A percentile compares a stretch with the other conserved stretches of the same genome.
Conservation (phyloP, 2,329 filamentous ascomycete species). For the Aspergillus melleus region DNA sequence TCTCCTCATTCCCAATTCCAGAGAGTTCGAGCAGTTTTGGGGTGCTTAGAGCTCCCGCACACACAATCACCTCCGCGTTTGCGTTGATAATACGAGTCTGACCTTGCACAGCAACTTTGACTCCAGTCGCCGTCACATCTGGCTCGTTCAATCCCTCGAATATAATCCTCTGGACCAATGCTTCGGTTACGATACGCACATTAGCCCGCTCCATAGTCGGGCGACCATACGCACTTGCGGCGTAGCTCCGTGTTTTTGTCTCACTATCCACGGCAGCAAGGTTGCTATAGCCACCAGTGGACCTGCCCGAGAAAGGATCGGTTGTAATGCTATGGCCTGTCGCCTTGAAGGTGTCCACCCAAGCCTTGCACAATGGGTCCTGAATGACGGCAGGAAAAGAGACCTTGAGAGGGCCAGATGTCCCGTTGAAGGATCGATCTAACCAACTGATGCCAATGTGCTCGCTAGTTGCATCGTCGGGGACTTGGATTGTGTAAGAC, state of each 20-base stretch:
- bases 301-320: conserved; percentile 10
- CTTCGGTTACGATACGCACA: conserved; percentile 13
- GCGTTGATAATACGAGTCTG: conserved; percentile 5
- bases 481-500: not conserved
- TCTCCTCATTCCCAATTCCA: conserved; percentile 46
- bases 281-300: conserved; percentile 12
- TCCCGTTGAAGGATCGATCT: not conserved
- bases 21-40: conserved; percentile 51
- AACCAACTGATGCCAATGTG: not conserved
- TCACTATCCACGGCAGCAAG: conserved; percentile 15
- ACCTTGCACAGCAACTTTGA: not conserved
- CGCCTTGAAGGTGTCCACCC: conserved; percentile 15
- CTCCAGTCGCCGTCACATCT: not conserved
- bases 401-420: conserved; percentile 14
- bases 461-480: not conserved
- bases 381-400: conserved; percentile 9
- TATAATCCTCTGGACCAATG: conserved; percentile 10
- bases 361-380: conserved; percentile 14
- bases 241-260: conserved; percentile 17
- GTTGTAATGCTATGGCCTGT: conserved; percentile 8
- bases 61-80: conserved; percentile 44
- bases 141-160: conserved; percentile 3
- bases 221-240: conserved; percentile 13
- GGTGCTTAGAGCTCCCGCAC: conserved; percentile 45
- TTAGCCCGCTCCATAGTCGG: conserved; percentile 7